Evolutionary conservation across 495 filamentous ascomycete species (phyloP), one percentile per base, ranked within the genome.

Genomic region (Xylaria venustula): DNA sequence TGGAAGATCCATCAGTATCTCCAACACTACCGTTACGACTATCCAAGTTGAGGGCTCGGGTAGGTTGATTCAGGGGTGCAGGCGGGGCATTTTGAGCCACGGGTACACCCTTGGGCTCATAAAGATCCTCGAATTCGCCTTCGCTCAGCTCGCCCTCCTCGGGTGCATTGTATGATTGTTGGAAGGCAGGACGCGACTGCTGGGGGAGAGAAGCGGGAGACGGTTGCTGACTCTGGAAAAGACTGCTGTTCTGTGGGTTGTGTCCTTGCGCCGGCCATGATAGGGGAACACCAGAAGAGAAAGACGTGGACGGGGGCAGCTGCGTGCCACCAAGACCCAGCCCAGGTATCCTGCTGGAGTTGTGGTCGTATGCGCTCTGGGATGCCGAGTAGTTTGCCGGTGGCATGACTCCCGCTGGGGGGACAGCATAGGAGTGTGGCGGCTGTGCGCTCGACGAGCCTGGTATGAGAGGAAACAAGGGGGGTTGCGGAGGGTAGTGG

Each of bases 61-160:
- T 46, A 23, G 61, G 34, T 60, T 58, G 46, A 12, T 25, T 30
- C 32, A 30, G 55, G 17, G 48, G 57, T 12, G 57, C 59, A 36
- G 68, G 64, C 20, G 61, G 2, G 20, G 34, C 15, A 34, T 55
- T 44, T 19, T 34, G 30, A 34, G 30, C 11, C 5, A 5, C 11
- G 30, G 50, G 41, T 3, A 67, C 36, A 12, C 70, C 62, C 32
- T 63, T 62, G 2, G 76, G 71, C 37, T 77, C 78, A 52, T 82
- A 82, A 7, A 80, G 32, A 63, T 77, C 74, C 49, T 81, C 78
- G 41, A 76, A 81, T 63, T 87, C 86, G 0, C 78, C 80, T 60
- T 92, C 89, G 63, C 87, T 90, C 17, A 92, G 66, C 67, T 93
- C 90, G 1, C 88, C 89, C 66, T 93, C 90, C 61, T 94, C 90